phyloP scores from a whole-genome alignment of 768 basidiomycete genomes.

The Pleurotus ostreatus region DNA sequence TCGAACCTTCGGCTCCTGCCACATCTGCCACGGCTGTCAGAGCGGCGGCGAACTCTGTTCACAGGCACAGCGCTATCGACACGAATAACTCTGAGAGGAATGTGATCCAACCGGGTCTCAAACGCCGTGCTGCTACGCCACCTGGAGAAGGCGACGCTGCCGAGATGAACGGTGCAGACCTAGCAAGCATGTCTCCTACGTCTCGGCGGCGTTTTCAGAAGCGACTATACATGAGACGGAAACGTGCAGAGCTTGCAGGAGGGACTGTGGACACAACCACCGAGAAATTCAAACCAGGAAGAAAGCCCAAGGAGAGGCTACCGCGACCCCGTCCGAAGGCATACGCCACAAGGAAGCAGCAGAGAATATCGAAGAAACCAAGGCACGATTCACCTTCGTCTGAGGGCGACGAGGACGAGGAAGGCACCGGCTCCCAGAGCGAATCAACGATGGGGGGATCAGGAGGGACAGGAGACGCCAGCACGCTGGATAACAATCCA shows the following conservation, averaged over 20 bases:
- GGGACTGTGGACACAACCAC: conserved; percentile 22
- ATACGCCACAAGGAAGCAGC: conserved; percentile 8
- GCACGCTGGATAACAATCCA: too few relatives aligned
- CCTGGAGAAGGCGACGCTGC: conserved; percentile 4
- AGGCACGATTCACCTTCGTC: not conserved
- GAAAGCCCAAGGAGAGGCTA: conserved; percentile 20
- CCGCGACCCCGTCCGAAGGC: conserved; percentile 14
- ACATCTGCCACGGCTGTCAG: too few relatives aligned
- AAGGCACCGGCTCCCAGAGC: conserved; percentile 3
- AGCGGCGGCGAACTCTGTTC: too few relatives aligned
- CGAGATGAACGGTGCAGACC: not conserved
- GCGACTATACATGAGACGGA: conserved; percentile 69
- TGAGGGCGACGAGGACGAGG: not conserved
- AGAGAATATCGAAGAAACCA: not conserved
- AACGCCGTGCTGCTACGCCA: conserved; percentile 1
- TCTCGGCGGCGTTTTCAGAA: conserved; percentile 56
- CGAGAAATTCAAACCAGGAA: conserved; percentile 33
- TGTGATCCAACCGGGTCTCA: not conserved
- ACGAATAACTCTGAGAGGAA: too few relatives aligned
- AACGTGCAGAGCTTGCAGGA: conserved; percentile 49
- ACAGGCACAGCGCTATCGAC: too few relatives aligned
- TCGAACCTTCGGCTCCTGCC: too few relatives aligned
- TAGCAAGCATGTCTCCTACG: conserved; percentile 35
- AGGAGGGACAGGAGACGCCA: too few relatives aligned
- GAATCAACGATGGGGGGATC: not conserved